Conservation (phyloP, 306 rosid species). For the Prunus armeniaca region DNA sequence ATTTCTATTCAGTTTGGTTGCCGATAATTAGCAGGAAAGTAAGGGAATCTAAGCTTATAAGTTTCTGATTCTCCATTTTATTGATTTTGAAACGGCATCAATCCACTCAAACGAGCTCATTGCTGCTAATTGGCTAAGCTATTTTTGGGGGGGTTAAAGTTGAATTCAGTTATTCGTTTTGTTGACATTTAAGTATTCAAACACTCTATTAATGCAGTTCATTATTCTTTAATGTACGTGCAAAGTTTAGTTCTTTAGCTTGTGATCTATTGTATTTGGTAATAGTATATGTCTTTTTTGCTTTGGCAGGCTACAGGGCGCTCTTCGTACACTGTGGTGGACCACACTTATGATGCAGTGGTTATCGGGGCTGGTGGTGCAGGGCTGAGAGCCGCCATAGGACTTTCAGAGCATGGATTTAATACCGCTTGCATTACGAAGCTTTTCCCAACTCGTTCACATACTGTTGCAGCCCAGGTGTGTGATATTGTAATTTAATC, state of each 20-base stretch:
- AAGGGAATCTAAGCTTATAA: background rate
- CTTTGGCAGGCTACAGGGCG: constrained; percentile 53
- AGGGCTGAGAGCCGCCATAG: constrained; percentile 92
- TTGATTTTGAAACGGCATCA: background rate
- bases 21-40: constrained; percentile 8
- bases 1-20: background rate
- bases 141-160: background rate
- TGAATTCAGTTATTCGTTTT: background rate
- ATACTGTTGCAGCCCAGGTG: constrained; percentile 99
- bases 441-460: constrained; percentile 97
- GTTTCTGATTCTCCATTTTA: background rate
- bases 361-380: constrained; percentile 99
- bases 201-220: background rate
- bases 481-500: background rate
- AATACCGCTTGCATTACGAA: constrained; percentile 96
- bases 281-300: constrained; percentile 7
- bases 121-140: background rate
- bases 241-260: background rate
- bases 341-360: constrained; percentile 85
- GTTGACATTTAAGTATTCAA: background rate
- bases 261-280: constrained; percentile 8
- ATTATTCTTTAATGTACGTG: background rate
- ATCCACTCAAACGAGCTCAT: background rate
- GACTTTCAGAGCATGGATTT: constrained; percentile 93
- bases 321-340: constrained; percentile 79